phyloP scores from a whole-genome alignment of 2,329 filamentous ascomycete genomes.

The Exophiala calicioides region DNA sequence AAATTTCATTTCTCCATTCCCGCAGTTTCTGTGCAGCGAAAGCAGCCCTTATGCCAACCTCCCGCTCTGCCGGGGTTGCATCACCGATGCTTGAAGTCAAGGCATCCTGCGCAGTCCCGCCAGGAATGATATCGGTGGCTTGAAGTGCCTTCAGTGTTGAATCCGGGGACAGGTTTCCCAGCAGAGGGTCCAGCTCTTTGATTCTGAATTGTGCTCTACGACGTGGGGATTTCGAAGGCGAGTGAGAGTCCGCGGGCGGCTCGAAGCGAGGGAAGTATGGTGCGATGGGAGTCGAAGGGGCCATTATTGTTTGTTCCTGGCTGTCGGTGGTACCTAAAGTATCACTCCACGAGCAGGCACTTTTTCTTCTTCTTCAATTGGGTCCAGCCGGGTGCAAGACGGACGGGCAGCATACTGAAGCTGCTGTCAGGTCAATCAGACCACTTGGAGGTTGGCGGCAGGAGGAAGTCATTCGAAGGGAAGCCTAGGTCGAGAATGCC shows the following conservation, averaged over 20 bases:
- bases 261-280: constrained; percentile 27
- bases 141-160: constrained; percentile 55
- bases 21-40: constrained; percentile 59
- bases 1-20: constrained; percentile 60
- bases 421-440: not conserved
- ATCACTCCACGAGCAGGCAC: constrained; percentile 14
- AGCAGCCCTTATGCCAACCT: constrained; percentile 60
- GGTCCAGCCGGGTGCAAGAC: constrained; percentile 13
- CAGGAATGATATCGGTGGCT: constrained; percentile 43
- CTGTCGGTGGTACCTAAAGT: not conserved
- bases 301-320: constrained; percentile 16
- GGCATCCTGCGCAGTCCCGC: constrained; percentile 43
- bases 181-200: constrained; percentile 48
- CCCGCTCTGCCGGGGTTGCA: constrained; percentile 58
- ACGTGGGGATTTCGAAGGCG: constrained; percentile 42
- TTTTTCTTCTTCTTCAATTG: constrained; percentile 8
- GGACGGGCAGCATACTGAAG: constrained; percentile 20
- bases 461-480: too few relatives aligned
- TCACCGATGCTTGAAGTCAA: constrained; percentile 54
- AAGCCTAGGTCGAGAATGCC: too few relatives aligned
- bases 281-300: constrained; percentile 25
- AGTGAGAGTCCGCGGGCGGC: constrained; percentile 35
- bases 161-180: constrained; percentile 56
- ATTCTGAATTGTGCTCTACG: constrained; percentile 40
- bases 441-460: not conserved